Evolutionary conservation across 306 rosid species (phyloP), one percentile per base, ranked within the genome.

Genomic region (Mimosa pudica): DNA sequence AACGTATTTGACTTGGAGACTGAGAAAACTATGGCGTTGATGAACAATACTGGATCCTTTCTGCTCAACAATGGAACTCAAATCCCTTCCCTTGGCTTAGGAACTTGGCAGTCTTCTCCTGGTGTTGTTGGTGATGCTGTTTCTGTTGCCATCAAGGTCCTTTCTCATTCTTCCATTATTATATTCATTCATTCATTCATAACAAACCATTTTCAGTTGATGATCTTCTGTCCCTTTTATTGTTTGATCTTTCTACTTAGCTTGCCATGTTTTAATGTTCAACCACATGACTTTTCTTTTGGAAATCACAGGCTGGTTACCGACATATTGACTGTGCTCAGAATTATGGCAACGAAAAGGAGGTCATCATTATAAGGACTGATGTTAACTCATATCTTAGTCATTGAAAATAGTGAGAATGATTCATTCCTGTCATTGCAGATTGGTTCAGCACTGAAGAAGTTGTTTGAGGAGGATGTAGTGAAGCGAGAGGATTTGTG

Each of bases 261-360:
- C 20, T 17, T 7, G 62, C 1, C 13, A 66, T 55, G 51, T 17
- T 60, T 66, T 36, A 9, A 30, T 24, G 46, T 18, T 67, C n/a
- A 74, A 12, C 41, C 47, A 20, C 41, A 16, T 48, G 70, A 8
- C 0, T 20, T 58, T 70, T 8, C 17, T 70, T 55, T n/a, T 2
- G 24, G 24, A 36, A 44, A 76, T 45, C 81, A 44, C 88, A 93
- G 98, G 76, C 73, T 48, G 97, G 97, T 64, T 93, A 89, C 81
- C 86, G 98, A 45, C 97, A 93, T 82, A 89, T 93, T 76, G 97
- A 93, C 80, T 93, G 97, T 74, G 92, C 98, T 90, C 92, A 86
- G 78, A 0, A 81, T 61, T 91, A 93, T 82, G 91, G 71, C 71
- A 91, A 93, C 0, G 97, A 91, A 87, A 79, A 76, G 72, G 98